A percentile compares a stretch with the other conserved stretches of the same genome.
Conservation (phyloP, 257 asterid species). For the Cruciata laevipes region DNA sequence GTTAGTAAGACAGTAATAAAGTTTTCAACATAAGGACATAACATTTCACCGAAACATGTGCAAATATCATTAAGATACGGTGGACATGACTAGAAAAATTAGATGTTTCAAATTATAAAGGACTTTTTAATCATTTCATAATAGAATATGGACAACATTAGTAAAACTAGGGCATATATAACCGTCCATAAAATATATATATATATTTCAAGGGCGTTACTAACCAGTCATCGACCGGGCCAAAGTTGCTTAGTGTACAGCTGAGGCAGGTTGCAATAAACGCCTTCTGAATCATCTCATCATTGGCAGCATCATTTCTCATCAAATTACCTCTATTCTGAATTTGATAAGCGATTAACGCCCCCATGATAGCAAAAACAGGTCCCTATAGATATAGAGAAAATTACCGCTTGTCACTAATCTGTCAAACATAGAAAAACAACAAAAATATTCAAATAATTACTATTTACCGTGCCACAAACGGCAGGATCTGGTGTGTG, state of each 20-base stretch:
- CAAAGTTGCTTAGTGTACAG: conserved; percentile 52
- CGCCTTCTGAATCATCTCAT: conserved; percentile 46
- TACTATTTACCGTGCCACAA: conserved; percentile 73
- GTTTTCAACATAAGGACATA: too few relatives aligned
- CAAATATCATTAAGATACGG: too few relatives aligned
- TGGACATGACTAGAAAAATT: too few relatives aligned
- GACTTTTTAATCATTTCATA: too few relatives aligned
- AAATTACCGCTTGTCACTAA: background rate
- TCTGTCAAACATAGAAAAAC: background rate
- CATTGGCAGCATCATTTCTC: conserved; percentile 34
- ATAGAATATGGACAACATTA: too few relatives aligned
- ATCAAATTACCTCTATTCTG: conserved; percentile 47
- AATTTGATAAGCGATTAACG: conserved; percentile 64
- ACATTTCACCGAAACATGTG: too few relatives aligned
- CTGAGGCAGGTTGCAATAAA: conserved; percentile 47
- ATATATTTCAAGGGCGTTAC: background rate
- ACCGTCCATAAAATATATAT: too few relatives aligned
- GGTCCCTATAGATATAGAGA: conserved; percentile 44
- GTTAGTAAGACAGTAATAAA: too few relatives aligned
- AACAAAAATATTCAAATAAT: background rate
- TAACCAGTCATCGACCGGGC: conserved; percentile 82
- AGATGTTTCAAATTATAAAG: too few relatives aligned
- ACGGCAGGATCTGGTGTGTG: conserved; percentile 73
- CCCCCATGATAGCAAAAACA: conserved; percentile 68
- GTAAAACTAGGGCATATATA: too few relatives aligned